Percentiles rank a stretch among this genome's conserved stretches.
Evolutionary conservation across 2,329 filamentous ascomycete species (phyloP).

Genomic region (Aspergillus chevalieri): DNA sequence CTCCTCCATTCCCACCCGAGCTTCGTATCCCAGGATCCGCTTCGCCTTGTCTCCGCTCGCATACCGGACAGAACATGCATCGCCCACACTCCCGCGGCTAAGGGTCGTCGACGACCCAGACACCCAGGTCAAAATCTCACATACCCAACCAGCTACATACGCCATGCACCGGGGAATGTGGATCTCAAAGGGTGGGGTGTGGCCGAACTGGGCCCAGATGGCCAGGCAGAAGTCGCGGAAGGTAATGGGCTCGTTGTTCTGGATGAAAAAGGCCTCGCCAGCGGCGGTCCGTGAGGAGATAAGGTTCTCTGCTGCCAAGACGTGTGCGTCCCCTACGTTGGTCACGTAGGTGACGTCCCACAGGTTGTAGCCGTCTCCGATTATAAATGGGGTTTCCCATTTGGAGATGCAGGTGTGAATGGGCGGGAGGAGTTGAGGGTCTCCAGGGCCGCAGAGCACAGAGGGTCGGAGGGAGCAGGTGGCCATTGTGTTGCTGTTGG

Average conservation of each 20-base stretch:
- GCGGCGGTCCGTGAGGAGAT: slow-evolving; percentile 34
- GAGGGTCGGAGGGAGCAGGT: slow-evolving; percentile 41
- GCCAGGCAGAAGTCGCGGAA: slow-evolving; percentile 41
- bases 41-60: slow-evolving; percentile 48
- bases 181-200: slow-evolving; percentile 43
- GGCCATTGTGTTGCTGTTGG: slow-evolving; percentile 27
- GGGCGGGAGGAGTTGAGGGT: slow-evolving; percentile 37
- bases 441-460: slow-evolving; percentile 39
- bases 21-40: slow-evolving; percentile 47
- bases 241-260: slow-evolving; percentile 41
- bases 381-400: slow-evolving; percentile 35
- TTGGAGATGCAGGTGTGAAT: slow-evolving; percentile 42
- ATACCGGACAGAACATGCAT: slow-evolving; percentile 50
- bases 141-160: slow-evolving; percentile 41
- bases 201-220: slow-evolving; percentile 45
- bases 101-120: slow-evolving; percentile 42
- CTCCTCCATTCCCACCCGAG: slow-evolving; percentile 47
- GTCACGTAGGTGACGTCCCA: slow-evolving; percentile 41
- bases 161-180: slow-evolving; percentile 45
- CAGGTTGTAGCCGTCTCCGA: slow-evolving; percentile 37
- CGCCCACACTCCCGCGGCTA: slow-evolving; percentile 50
- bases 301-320: slow-evolving; percentile 41
- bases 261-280: slow-evolving; percentile 42
- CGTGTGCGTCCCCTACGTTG: slow-evolving; percentile 42
- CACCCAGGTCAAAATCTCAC: slow-evolving; percentile 45